These are phyloP conservation scores for Coniosporium apollinis DNA, from an alignment of 495 filamentous ascomycete genomes.

Conservation along the genomic window DNA sequence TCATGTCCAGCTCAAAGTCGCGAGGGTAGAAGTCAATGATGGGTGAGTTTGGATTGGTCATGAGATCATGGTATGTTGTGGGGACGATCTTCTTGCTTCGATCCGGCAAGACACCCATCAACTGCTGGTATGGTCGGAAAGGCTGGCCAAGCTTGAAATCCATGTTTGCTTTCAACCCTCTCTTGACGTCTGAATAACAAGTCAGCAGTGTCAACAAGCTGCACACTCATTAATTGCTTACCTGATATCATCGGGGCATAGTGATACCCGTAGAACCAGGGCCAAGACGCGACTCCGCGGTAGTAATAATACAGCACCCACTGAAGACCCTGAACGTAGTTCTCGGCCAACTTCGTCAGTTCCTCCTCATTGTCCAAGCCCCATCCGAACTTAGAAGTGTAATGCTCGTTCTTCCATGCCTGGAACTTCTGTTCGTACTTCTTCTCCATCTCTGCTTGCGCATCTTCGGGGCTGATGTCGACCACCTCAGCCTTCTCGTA, in stretches of 20 bases:
- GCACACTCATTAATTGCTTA: constrained; percentile 19
- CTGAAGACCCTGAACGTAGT: constrained; percentile 94
- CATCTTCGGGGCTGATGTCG: constrained; percentile 63
- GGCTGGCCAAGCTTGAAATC: constrained; percentile 88
- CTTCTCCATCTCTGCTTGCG: constrained; percentile 54
- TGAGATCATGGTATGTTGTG: constrained; percentile 68
- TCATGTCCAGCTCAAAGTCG: constrained; percentile 97
- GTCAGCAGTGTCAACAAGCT: constrained; percentile 1
- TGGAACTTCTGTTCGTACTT: constrained; percentile 78
- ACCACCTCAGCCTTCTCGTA: constrained; percentile 81
- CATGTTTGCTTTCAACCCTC: constrained; percentile 71
- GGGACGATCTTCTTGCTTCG: constrained; percentile 95
- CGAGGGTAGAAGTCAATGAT: constrained; percentile 98
- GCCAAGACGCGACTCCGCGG: constrained; percentile 90
- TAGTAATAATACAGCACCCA: constrained; percentile 99
- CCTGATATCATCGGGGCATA: constrained; percentile 94
- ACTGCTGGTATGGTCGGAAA: constrained; percentile 85
- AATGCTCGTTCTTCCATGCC: constrained; percentile 88
- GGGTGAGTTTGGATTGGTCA: constrained; percentile 80
- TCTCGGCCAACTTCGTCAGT: constrained; percentile 70
- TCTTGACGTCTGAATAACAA: constrained; percentile 53
- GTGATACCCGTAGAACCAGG: constrained; percentile 95
- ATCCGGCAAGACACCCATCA: constrained; percentile 97
- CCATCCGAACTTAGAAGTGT: constrained; percentile 79
- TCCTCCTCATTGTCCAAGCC: constrained; percentile 68